A percentile compares a stretch with the other conserved stretches of the same genome.
Evolutionary conservation across 2,329 filamentous ascomycete species (phyloP).

Genomic region (Claviceps paspali): DNA sequence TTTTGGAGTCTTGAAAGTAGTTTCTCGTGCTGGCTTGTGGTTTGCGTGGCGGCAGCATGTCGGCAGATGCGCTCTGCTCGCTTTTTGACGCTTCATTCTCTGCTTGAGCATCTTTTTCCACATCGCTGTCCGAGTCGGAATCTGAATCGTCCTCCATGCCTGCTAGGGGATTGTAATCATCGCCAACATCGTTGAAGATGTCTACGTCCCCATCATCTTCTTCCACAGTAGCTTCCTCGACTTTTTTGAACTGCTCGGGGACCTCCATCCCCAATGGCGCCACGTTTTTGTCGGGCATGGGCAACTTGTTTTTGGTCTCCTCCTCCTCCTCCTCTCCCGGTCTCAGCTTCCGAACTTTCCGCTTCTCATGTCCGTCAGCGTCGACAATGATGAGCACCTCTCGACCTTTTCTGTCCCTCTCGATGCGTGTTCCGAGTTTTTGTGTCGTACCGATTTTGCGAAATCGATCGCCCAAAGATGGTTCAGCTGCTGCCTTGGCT

Average conservation of each 20-base stretch:
- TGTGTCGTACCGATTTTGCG: slow-evolving; percentile 46
- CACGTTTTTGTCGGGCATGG: slow-evolving; percentile 38
- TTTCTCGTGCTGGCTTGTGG: slow-evolving; percentile 31
- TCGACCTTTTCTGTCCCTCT: slow-evolving; percentile 43
- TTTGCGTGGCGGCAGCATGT: slow-evolving; percentile 32
- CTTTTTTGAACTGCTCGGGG: slow-evolving; percentile 39
- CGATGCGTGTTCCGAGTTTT: slow-evolving; percentile 40
- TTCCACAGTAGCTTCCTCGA: slow-evolving; percentile 24
- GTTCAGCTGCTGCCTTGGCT: slow-evolving; percentile 37
- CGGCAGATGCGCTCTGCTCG: slow-evolving; percentile 6
- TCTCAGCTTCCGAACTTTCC: slow-evolving; percentile 43
- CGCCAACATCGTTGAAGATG: slow-evolving; percentile 51
- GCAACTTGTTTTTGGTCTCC: slow-evolving; percentile 25
- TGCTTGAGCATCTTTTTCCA: slow-evolving; percentile 13
- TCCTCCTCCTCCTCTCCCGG: slow-evolving; percentile 20
- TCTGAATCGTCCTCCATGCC: slow-evolving; percentile 34
- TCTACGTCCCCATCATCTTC: slow-evolving; percentile 41
- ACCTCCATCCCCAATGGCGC: slow-evolving; percentile 51
- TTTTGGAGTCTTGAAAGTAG: slow-evolving; percentile 48
- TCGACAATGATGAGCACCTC: slow-evolving; percentile 52
- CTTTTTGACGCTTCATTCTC: slow-evolving; percentile 6
- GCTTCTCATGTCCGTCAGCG: slow-evolving; percentile 50
- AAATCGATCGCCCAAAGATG: slow-evolving; percentile 42
- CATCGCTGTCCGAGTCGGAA: slow-evolving; percentile 29
- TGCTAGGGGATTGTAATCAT: slow-evolving; percentile 53